Percentiles rank a stretch among this genome's conserved stretches.
Conservation (phyloP, 139 green algal species). For the Chlorella sp. region DNA sequence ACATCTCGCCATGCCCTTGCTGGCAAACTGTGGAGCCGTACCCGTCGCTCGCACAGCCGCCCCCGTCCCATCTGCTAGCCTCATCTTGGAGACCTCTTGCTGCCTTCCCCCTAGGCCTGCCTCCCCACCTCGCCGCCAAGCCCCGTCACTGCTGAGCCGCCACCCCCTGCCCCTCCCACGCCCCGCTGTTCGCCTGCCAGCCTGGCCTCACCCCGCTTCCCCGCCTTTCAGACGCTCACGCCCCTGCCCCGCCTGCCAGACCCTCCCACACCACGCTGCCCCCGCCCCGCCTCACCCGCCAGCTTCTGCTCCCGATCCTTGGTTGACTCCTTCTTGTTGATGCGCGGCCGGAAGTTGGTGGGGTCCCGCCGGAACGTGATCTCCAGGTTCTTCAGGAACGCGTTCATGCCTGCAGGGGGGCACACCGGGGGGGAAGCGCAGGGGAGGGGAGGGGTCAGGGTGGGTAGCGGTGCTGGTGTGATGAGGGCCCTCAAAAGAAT, state of each 20-base stretch:
- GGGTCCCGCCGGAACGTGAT: constrained; percentile 99
- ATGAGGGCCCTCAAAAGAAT: too few species aligned
- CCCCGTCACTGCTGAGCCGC: not conserved
- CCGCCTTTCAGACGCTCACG: too few species aligned
- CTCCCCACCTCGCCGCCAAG: not conserved
- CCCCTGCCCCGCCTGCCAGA: too few species aligned
- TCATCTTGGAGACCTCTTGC: not conserved
- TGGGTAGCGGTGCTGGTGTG: constrained; percentile 37
- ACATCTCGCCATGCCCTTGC: not conserved
- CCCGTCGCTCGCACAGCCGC: too few species aligned
- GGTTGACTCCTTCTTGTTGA: constrained; percentile 96
- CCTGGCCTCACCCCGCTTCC: too few species aligned
- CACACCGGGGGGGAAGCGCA: not conserved
- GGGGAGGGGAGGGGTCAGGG: not conserved
- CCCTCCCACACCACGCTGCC: not conserved
- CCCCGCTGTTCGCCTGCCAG: too few species aligned
- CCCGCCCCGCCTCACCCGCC: constrained; percentile 58
- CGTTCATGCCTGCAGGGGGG: constrained; percentile 86
- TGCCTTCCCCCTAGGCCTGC: too few species aligned
- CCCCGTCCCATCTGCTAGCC: not conserved
- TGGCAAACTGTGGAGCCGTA: too few species aligned
- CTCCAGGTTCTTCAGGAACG: constrained; percentile 94
- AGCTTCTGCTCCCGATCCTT: constrained; percentile 98
- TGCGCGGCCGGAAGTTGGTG: constrained; percentile 98
- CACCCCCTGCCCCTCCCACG: not conserved